phyloP scores from a whole-genome alignment of 164 flowering plant species.

The Magnolia sinica region DNA sequence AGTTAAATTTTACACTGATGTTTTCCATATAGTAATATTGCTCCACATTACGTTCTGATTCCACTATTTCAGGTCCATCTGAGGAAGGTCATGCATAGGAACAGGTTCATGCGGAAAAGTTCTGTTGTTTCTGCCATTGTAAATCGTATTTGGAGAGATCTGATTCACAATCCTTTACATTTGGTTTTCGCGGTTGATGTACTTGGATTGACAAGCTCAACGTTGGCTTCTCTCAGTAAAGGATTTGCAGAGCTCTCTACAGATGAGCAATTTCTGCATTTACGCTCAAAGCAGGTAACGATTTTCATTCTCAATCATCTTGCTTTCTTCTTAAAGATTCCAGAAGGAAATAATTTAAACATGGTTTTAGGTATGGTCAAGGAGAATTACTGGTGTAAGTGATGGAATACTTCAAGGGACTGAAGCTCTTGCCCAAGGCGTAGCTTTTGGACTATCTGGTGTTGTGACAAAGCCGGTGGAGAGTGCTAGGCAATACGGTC shows the following conservation, averaged over 20 bases:
- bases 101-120: conserved; percentile 87
- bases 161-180: conserved; percentile 94
- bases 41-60: conserved; percentile 5
- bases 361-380: conserved; percentile 64
- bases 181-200: conserved; percentile 90
- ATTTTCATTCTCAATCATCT: not conserved
- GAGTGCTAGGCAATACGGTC: conserved; percentile 88
- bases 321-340: not conserved
- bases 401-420: conserved; percentile 94
- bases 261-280: conserved; percentile 92
- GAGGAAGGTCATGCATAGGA: conserved; percentile 82
- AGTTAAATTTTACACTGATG: not conserved
- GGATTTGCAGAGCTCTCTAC: conserved; percentile 99
- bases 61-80: conserved; percentile 63
- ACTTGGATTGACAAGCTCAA: conserved; percentile 98
- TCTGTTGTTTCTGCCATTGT: conserved; percentile 73
- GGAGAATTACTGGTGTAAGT: conserved; percentile 90
- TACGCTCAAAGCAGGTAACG: conserved; percentile 86
- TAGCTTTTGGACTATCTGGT: conserved; percentile 98
- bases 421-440: conserved; percentile 97
- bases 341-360: not conserved
- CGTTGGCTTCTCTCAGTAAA: conserved; percentile 90
- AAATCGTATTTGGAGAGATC: conserved; percentile 86
- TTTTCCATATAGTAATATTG: not conserved
- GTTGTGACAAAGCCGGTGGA: conserved; percentile 90